Evolutionary conservation across 805 yeast species (phyloP), one percentile per base, ranked within the genome.

Genomic region (Wickerhamomyces tratensis): DNA sequence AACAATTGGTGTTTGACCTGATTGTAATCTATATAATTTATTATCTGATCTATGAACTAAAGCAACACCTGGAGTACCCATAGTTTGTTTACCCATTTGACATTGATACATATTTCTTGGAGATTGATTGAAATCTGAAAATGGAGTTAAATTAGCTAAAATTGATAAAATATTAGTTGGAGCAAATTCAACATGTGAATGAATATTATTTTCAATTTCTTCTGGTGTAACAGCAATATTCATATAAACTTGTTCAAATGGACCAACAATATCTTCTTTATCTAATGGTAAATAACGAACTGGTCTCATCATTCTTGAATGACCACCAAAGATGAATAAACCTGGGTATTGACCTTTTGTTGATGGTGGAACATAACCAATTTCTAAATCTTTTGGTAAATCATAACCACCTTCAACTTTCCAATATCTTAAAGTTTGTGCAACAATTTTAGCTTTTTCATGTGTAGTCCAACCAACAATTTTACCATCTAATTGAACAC

Each of bases 31-130:
- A 58, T 93, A 93, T 49, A 93, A 69, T 57, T 93, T 65, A 1
- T 98, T 93, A 58, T 93, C 98, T 50, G 93, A 91, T 63, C 98
- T 80, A 58, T 87, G 77, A 67, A 93, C 86, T 65, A 93, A 98
- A 63, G 93, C 93, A 62, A 91, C 91, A 9, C 95, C 96, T 64
- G 93, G 93, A 3, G 98, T 98, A 52, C 98, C 98, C 63, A 93
- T 91, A n/a, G 98, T 98, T 68, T 93, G 98, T 66, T 87, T 87
- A 79, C 96, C 95, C 95, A 86, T 86, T 59, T 95, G 95, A 73
- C 94, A 86, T 64, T 86, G 95, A 65, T 86, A 86, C 5, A 95
- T 86, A 64, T 86, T 86, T 71, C 95, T 78, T 37, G 95, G 95
- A 6, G 94, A 84, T 65, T 86, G 95, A 65, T 86, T 86, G 61